Conservation (phyloP, 257 asterid genomes). For the Lantana camara region DNA sequence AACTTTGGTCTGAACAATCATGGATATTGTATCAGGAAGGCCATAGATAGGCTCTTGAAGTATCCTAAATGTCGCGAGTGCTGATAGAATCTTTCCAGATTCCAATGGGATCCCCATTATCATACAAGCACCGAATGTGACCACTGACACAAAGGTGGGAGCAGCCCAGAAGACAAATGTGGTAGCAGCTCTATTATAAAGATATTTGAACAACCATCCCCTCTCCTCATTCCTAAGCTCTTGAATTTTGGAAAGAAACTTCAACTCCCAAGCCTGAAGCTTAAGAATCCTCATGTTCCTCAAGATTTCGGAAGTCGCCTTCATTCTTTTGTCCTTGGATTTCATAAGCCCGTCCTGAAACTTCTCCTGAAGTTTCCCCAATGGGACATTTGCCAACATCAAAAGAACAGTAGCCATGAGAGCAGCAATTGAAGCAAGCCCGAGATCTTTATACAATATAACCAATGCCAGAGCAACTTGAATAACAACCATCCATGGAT, state of each 20-base stretch:
- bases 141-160: conserved; percentile 75
- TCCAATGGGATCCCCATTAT: conserved; percentile 82
- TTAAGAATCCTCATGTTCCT: conserved; percentile 93
- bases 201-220: conserved; percentile 68
- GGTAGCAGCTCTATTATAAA: conserved; percentile 54
- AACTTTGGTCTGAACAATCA: conserved; percentile 89
- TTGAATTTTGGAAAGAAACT: conserved; percentile 64
- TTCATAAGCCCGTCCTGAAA: conserved; percentile 76
- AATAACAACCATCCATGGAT: conserved; percentile 73
- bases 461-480: conserved; percentile 66
- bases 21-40: conserved; percentile 82
- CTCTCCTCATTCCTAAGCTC: conserved; percentile 63
- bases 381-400: conserved; percentile 74
- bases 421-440: conserved; percentile 73
- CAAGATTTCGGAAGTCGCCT: conserved; percentile 83
- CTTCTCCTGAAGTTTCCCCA: conserved; percentile 65
- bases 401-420: conserved; percentile 60
- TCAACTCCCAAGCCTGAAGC: conserved; percentile 94
- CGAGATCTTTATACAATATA: conserved; percentile 69
- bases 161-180: conserved; percentile 75
- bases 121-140: conserved; percentile 75
- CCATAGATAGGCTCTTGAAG: conserved; percentile 83
- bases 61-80: conserved; percentile 86
- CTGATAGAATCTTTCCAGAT: conserved; percentile 83
- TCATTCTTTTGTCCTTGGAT: conserved; percentile 87